Percentiles rank a stretch among this genome's conserved stretches.
phyloP scores from a whole-genome alignment of 2,329 filamentous ascomycete genomes.

The Apiospora hydei region DNA sequence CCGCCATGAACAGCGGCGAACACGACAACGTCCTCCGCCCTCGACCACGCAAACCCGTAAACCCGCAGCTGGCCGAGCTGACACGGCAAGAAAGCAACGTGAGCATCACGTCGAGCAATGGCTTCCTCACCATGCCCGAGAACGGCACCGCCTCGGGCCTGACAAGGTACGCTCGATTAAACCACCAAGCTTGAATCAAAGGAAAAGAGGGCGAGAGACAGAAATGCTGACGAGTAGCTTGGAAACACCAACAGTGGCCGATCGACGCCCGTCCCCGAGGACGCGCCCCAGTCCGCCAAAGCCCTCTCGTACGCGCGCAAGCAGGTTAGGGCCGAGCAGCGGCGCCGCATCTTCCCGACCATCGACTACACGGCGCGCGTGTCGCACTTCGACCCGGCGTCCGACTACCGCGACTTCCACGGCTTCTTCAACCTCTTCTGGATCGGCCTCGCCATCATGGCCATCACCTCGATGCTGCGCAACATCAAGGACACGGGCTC shows the following conservation, averaged over 20 bases:
- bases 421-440: constrained; percentile 99
- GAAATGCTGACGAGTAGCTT: background rate
- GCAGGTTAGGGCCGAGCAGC: constrained; percentile 80
- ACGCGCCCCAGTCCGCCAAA: constrained; percentile 92
- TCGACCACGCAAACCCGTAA: constrained; percentile 57
- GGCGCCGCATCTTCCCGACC: constrained; percentile 87
- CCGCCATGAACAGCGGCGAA: constrained; percentile 35
- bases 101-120: constrained; percentile 42
- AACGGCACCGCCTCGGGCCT: constrained; percentile 49
- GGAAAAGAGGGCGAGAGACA: background rate
- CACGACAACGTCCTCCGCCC: constrained; percentile 56
- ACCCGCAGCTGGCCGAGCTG: constrained; percentile 54
- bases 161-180: constrained; percentile 51
- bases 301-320: constrained; percentile 86
- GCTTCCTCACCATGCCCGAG: constrained; percentile 43
- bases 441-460: constrained; percentile 97
- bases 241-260: constrained; percentile 65
- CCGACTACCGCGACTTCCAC: constrained; percentile 91
- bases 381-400: constrained; percentile 93
- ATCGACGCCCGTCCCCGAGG: constrained; percentile 83
- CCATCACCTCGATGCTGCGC: constrained; percentile 89
- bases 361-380: constrained; percentile 90
- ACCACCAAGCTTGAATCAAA: background rate
- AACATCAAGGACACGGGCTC: constrained; percentile 95
- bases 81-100: constrained; percentile 50